Conservation (phyloP, 176 grass and related monocot species). For the Bonia amplexicaulis region DNA sequence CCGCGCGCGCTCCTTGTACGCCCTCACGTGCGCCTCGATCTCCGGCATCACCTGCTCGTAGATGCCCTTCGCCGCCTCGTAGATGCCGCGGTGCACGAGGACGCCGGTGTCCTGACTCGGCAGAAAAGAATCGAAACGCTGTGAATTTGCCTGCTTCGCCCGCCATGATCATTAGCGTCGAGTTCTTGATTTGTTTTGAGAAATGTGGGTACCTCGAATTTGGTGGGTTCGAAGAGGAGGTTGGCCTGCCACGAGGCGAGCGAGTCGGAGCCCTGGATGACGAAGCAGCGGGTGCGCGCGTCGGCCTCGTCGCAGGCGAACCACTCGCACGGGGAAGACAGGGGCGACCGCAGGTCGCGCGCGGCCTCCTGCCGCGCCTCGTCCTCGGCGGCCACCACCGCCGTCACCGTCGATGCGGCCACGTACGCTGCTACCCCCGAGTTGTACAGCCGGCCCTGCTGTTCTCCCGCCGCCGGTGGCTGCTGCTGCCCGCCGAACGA, state of each 20-base stretch:
- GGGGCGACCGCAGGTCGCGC: slow-evolving; percentile 77
- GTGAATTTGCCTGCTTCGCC: too few species aligned
- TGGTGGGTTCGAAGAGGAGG: slow-evolving; percentile 92
- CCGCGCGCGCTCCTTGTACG: background rate
- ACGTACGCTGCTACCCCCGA: slow-evolving; percentile 80
- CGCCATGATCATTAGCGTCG: too few species aligned
- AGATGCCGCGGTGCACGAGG: slow-evolving; percentile 92
- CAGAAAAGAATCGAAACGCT: background rate
- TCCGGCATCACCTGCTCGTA: slow-evolving; percentile 78
- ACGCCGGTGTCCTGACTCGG: slow-evolving; percentile 34
- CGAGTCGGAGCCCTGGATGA: slow-evolving; percentile 97
- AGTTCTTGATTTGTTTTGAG: background rate
- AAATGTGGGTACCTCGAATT: slow-evolving; percentile 49
- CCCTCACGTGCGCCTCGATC: slow-evolving; percentile 46
- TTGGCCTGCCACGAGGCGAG: slow-evolving; percentile 96
- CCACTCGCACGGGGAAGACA: slow-evolving; percentile 94
- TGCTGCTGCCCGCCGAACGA: slow-evolving; percentile 22
- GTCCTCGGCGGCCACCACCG: slow-evolving; percentile 90
- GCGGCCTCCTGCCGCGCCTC: slow-evolving; percentile 77
- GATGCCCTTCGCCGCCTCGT: slow-evolving; percentile 96
- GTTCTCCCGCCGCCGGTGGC: background rate
- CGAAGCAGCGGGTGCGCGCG: slow-evolving; percentile 64
- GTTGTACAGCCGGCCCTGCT: slow-evolving; percentile 42
- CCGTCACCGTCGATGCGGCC: slow-evolving; percentile 88
- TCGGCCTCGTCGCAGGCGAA: slow-evolving; percentile 81